Evolutionary conservation across 1,284 basidiomycete species (phyloP), one percentile per base, ranked within the genome.

Genomic region (Pseudozyma pruni): DNA sequence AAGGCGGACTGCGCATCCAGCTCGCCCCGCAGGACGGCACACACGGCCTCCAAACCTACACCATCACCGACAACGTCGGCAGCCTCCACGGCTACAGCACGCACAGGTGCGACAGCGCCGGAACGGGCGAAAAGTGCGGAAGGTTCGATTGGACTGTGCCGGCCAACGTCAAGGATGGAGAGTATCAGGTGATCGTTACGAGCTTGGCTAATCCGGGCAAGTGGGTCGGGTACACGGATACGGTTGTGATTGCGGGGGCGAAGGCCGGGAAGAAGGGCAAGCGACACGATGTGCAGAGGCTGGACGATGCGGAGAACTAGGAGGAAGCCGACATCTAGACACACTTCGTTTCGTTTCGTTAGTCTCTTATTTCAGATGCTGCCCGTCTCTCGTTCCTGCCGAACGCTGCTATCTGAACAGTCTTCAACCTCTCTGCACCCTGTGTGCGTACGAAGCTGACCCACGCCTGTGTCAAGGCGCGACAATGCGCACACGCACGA

Each of bases 221-320:
- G 8, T 20, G 41, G 4, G 52, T 66, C 0, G 71, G 71, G 1
- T 74, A 74, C 50, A 74, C 71, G 17, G 71, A 74, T 41, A 70
- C 67, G 9, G 70, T 73, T 23, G 57, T 64, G 4, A 46, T 74
- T 13, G 55, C 51, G 32, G 50, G 38, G 25, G 38, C 22, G 1
- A 63, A 63, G 35, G 8, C 50, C 8, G 16, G 17, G 17, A 19
- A 19, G 11, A 23, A 33, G 27, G 52, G 32, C 2, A 67, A 60
- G 41, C 45, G 57, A 13, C 52, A 67, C 29, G 48, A 37, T 5
- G 14, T 45, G 14, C 16, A 40, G 11, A 52, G 58, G 41, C 6
- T 61, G 33, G 19, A 41, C 9, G 23, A 46, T 17, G 23, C 35
- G 34, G 16, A 29, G 27, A 6, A 29, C 7, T 11, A 29, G 27